Evolutionary conservation across 495 filamentous ascomycete species (phyloP), one percentile per base, ranked within the genome.

Genomic region (Penicillium silybi): DNA sequence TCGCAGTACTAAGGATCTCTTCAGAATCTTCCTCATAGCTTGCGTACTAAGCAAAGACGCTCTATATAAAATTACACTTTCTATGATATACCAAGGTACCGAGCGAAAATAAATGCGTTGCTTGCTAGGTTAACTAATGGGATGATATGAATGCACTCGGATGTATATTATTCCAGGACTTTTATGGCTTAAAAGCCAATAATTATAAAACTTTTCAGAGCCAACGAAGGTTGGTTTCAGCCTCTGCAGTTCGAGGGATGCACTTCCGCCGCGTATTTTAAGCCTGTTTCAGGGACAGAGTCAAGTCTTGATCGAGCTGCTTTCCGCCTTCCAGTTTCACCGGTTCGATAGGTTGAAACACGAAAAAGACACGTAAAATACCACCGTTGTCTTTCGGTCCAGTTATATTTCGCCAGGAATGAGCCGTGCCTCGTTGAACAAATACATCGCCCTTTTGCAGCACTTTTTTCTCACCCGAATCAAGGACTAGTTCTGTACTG

Each of bases 361-460:
- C 54, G 41, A 57, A 57, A 41, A 57, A 57, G 50, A 57, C 50
- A 46, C 54, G 54, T 44, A 60, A 57, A 53, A 57, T 18, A 49
- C 54, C 54, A 53, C 40, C 41, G 19, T 60, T 57, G 20, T 60
- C 53, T 8, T 53, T 32, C 44, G 41, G 38, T 53, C 46, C 35
- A 19, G 56, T 58, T 6, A 47, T 23, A 55, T 86, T 87, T 20
- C 72, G 73, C 84, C 84, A 87, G 34, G 76, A 71, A 62, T 90
- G 86, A 67, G 81, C 83, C 3, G 85, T 88, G 0, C 73, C 85
- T 48, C 86, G 61, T 69, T 89, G 85, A 27, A 88, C 77, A 16
- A 74, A 74, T 11, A 86, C 69, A 59, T 90, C 84, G 2, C 86
- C 86, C 19, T 77, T 63, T 62, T 73, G 66, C 76, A 90, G 63